Conservation (phyloP, 192 early-diverging fungal genomes). For the Coemansia sp. region DNA sequence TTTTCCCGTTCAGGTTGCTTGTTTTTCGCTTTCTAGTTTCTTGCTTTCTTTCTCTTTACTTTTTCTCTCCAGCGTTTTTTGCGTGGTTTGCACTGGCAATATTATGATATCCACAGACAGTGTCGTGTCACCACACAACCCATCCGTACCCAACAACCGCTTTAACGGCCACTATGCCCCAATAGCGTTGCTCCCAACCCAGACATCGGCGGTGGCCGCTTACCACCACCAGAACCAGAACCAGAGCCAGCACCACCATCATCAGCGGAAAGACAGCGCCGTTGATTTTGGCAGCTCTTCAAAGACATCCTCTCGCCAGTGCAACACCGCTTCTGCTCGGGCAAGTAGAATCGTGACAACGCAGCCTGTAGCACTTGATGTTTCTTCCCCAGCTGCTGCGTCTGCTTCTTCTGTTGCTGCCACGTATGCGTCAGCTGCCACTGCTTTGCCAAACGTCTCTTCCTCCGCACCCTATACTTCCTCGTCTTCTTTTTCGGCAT, state of each 20-base stretch:
- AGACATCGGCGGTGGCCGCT: not conserved
- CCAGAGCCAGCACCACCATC: not conserved
- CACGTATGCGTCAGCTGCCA: conserved; percentile 4
- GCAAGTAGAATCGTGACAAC: conserved; percentile 1
- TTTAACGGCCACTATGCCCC: conserved; percentile 1
- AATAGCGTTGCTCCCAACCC: not conserved
- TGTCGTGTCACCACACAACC: not conserved
- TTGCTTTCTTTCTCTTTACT: not conserved
- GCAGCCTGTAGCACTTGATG: not conserved
- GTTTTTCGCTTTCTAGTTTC: not conserved
- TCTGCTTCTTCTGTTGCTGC: not conserved
- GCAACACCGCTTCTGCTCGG: not conserved
- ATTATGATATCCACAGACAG: conserved; percentile 8
- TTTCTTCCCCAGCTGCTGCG: not conserved
- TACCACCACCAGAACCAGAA: not conserved
- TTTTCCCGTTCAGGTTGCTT: not conserved
- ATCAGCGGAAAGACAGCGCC: conserved; percentile 7
- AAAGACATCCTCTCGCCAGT: not conserved
- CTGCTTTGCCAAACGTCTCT: not conserved
- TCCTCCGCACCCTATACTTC: not conserved
- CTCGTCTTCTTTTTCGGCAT: conserved; percentile 1
- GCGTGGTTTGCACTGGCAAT: conserved; percentile 1
- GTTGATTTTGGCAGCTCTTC: not conserved
- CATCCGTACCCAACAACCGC: not conserved
- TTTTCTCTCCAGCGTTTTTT: not conserved